These are phyloP conservation scores for Lentinus brumalis DNA, from an alignment of 768 basidiomycete species.

Conservation along the genomic window DNA sequence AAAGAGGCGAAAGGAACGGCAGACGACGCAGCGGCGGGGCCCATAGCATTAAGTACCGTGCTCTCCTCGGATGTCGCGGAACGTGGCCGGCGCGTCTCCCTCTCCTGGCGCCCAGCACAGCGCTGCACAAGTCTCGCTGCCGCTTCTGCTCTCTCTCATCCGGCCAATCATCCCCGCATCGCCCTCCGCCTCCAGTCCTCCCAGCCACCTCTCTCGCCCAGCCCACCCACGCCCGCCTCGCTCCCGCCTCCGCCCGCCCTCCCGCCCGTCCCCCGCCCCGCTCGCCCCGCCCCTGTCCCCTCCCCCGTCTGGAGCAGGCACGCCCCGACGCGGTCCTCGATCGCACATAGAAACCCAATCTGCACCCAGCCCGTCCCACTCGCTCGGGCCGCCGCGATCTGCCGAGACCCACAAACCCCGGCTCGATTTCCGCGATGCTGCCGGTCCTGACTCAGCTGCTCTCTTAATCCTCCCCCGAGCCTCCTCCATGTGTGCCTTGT, in stretches of 20 bases:
- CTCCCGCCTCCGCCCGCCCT: neutral
- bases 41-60: constrained; percentile 18
- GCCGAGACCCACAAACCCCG: constrained; percentile 13
- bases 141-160: constrained; percentile 27
- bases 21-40: constrained; percentile 23
- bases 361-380: neutral
- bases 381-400: constrained; percentile 11
- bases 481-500: neutral
- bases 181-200: neutral
- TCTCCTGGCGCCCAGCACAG: constrained; percentile 1
- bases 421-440: constrained; percentile 18
- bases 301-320: no score
- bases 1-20: constrained; percentile 14
- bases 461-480: neutral
- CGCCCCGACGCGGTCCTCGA: no score
- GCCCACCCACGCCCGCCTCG: neutral
- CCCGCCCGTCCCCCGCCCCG: neutral
- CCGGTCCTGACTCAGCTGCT: constrained; percentile 11
- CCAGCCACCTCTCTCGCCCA: neutral
- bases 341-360: neutral
- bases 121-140: constrained; percentile 17
- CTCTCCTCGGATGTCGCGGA: constrained; percentile 26
- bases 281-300: neutral
- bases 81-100: constrained; percentile 24
- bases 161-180: constrained; percentile 29